phyloP scores from a whole-genome alignment of 1,139 yeast species.

The Lodderomyces beijingensis region DNA sequence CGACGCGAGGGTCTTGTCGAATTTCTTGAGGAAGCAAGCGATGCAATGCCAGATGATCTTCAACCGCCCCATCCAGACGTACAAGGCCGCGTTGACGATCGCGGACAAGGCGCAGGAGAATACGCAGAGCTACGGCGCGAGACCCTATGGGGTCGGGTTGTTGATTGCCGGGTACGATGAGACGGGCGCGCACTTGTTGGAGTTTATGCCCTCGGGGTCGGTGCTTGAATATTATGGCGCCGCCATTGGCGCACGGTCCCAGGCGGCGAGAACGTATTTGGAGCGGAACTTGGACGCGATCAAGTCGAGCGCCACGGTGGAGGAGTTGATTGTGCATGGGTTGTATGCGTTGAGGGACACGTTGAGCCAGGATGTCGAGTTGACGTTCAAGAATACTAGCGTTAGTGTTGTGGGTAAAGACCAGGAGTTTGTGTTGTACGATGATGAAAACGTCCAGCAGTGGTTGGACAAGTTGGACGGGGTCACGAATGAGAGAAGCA shows the following conservation, averaged over 20 bases:
- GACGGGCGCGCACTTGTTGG: conserved; percentile 89
- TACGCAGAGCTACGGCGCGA: conserved; percentile 92
- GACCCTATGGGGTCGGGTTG: conserved; percentile 97
- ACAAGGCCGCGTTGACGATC: conserved; percentile 77
- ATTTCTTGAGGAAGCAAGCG: conserved; percentile 86
- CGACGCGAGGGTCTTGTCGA: conserved; percentile 90
- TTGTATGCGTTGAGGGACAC: conserved; percentile 92
- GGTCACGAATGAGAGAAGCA: conserved; percentile 48
- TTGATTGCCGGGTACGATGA: conserved; percentile 90
- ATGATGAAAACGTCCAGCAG: conserved; percentile 80
- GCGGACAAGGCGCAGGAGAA: conserved; percentile 97
- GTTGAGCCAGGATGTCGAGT: conserved; percentile 87
- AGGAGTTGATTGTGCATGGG: conserved; percentile 80
- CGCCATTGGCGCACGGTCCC: conserved; percentile 97
- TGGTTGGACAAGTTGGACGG: conserved; percentile 71
- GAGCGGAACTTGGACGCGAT: conserved; percentile 79
- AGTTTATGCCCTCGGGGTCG: conserved; percentile 94
- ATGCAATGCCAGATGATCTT: conserved; percentile 82
- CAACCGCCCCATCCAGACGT: conserved; percentile 82
- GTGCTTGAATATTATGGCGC: conserved; percentile 89
- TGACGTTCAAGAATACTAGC: conserved; percentile 78
- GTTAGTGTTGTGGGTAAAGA: conserved; percentile 89
- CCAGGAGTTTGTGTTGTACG: conserved; percentile 68
- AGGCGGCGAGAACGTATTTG: conserved; percentile 93
- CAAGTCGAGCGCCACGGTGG: conserved; percentile 53